Percentiles rank a stretch among this genome's conserved stretches.
phyloP scores from a whole-genome alignment of 345 rosid species.

The Mercurialis annua region DNA sequence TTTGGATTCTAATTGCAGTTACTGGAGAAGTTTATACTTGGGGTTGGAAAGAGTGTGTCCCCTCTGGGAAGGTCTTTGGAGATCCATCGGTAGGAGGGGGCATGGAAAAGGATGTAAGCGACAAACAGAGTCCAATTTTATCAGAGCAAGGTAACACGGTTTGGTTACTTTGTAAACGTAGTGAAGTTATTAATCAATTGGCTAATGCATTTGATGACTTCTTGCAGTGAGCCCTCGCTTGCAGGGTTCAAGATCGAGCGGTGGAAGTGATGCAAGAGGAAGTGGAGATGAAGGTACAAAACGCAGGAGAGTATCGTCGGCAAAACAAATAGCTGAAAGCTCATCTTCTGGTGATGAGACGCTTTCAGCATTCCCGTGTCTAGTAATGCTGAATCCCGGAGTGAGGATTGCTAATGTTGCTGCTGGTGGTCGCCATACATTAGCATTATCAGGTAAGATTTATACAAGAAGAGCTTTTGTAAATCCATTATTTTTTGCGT shows the following conservation, averaged over 20 bases:
- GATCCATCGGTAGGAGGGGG: constrained; percentile 36
- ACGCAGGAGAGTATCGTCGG: constrained; percentile 57
- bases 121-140: constrained; percentile 52
- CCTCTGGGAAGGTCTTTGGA: constrained; percentile 78
- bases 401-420: constrained; percentile 78
- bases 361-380: constrained; percentile 81
- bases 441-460: constrained; percentile 79
- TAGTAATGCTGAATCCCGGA: constrained; percentile 82
- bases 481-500: constrained; percentile 8
- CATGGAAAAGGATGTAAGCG: constrained; percentile 46
- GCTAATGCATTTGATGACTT: constrained; percentile 15
- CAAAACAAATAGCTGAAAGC: constrained; percentile 75
- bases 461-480: constrained; percentile 9
- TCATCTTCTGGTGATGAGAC: constrained; percentile 66
- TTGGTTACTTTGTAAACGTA: constrained; percentile 2
- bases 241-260: constrained; percentile 52
- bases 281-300: constrained; percentile 64
- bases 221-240: constrained; percentile 55
- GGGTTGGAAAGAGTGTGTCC: constrained; percentile 99
- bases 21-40: constrained; percentile 81
- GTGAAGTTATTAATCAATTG: constrained; percentile 1
- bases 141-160: constrained; percentile 61
- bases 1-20: constrained; percentile 42
- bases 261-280: constrained; percentile 45
- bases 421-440: constrained; percentile 96